Evolutionary conservation across 2,329 filamentous ascomycete genomes (phyloP), one percentile per base, ranked within the genome.

Genomic region (Pseudocercospora eumusae): DNA sequence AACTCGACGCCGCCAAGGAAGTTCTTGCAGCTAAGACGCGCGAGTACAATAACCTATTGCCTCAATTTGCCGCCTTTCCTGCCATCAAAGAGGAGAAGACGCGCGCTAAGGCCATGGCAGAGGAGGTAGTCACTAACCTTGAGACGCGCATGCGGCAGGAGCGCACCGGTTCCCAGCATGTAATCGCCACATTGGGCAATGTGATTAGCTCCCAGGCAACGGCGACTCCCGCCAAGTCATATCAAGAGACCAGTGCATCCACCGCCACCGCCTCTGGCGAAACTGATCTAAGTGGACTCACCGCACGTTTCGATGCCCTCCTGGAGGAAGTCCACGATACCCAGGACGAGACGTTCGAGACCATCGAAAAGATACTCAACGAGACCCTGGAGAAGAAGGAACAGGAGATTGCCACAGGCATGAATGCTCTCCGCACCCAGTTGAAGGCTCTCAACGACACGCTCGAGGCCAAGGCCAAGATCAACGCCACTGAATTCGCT

Each of bases 41-140:
- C 33, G 61, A 60, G 21, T 57, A 57, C 45, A 25, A 42, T 31
- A 36, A 36, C 11, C 20, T 60, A 11, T 21, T 54, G 28, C 10
- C 36, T 23, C 42, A 57, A n/a, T 63, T 63, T 4, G 18, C 36
- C 15, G 11, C 28, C 3, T 63, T 63, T 25, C 61, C 61, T 18
- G 61, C 61, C 23, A 63, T 63, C 33, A 56, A 60, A 53, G 61
- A 60, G 21, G 52, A 63, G 31, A 63, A 63, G 36, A 60, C 61
- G 7, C 27, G 23, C 7, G 57, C 61, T 13, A 53, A 49, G 27
- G 21, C 33, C 11, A 42, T 40, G 11, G 57, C 61, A 15, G 44
- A 21, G 33, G 21, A 52, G n/a, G 42, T 49, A 54, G 21, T 63
- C 18, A 21, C 25, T 10, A 28, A 27, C 25, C 47, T 63, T 28